phyloP scores from a whole-genome alignment of 176 grass and related monocot genomes.

The Carex myosuroides region DNA sequence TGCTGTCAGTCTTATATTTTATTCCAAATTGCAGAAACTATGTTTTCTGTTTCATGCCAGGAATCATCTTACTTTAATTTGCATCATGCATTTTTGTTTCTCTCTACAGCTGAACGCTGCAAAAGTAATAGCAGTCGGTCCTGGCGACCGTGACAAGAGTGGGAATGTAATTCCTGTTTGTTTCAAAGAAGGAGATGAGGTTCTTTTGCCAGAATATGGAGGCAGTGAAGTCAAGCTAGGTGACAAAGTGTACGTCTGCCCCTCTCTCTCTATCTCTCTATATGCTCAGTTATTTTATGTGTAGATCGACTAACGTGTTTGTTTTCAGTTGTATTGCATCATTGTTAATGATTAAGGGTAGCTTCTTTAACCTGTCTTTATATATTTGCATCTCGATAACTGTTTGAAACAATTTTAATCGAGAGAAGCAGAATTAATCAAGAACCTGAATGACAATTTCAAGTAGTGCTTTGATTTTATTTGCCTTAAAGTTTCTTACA shows the following conservation, averaged over 20 bases:
- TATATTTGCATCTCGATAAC: background rate
- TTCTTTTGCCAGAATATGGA: slow-evolving; percentile 89
- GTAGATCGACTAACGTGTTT: background rate
- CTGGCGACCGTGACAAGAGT: slow-evolving; percentile 54
- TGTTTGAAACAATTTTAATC: background rate
- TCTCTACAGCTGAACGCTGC: slow-evolving; percentile 61
- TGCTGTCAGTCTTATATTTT: background rate
- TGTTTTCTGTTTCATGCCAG: background rate
- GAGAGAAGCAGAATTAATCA: background rate
- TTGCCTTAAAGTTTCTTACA: background rate
- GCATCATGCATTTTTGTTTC: background rate
- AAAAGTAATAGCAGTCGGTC: slow-evolving; percentile 84
- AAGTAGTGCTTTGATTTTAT: background rate
- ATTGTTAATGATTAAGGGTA: background rate
- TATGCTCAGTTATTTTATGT: background rate
- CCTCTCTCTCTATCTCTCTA: background rate
- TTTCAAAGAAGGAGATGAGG: slow-evolving; percentile 86
- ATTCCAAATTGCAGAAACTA: background rate
- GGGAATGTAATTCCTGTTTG: slow-evolving; percentile 70
- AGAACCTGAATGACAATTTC: background rate
- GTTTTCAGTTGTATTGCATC: background rate
- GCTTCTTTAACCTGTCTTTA: background rate
- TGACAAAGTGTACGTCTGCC: slow-evolving; percentile 62
- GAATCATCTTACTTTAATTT: background rate
- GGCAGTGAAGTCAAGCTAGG: slow-evolving; percentile 87